phyloP scores from a whole-genome alignment of 768 basidiomycete genomes.

The Pleurotus platypus region DNA sequence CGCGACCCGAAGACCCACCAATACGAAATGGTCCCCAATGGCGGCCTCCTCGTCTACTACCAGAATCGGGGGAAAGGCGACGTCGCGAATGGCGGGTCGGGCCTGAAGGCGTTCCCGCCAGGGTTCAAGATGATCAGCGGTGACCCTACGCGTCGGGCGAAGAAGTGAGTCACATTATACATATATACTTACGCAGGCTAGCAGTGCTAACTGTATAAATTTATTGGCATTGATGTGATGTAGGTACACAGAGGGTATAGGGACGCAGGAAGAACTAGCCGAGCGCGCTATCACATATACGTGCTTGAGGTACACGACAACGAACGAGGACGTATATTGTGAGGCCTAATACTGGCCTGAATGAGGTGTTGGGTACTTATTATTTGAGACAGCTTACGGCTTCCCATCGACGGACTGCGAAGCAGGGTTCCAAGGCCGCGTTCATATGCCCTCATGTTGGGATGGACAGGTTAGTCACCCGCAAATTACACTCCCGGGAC shows the following conservation, averaged over 20 bases:
- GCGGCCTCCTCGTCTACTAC: conserved; percentile 39
- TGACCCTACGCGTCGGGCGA: conserved; percentile 29
- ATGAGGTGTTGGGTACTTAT: neutral
- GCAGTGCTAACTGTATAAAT: neutral
- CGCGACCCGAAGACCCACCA: conserved; percentile 32
- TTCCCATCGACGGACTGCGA: conserved; percentile 42
- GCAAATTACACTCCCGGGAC: too few relatives aligned
- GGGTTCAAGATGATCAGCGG: conserved; percentile 42
- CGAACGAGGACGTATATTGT: conserved; percentile 14
- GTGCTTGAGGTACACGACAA: conserved; percentile 34
- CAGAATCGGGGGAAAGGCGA: conserved; percentile 37
- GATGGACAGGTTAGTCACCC: conserved; percentile 30
- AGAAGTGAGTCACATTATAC: conserved; percentile 21
- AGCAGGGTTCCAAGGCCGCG: conserved; percentile 32
- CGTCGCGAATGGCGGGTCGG: conserved; percentile 31
- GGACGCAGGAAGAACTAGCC: conserved; percentile 35
- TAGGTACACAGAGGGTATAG: conserved; percentile 25
- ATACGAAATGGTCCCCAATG: conserved; percentile 34
- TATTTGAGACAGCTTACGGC: conserved; percentile 22
- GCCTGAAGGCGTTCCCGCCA: conserved; percentile 38
- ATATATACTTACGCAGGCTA: too few relatives aligned
- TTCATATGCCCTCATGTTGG: conserved; percentile 40
- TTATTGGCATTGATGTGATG: neutral
- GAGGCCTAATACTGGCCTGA: conserved; percentile 13
- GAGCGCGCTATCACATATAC: conserved; percentile 37